Base-by-base conservation (phyloP, 768 basidiomycete species). In the Collybiopsis luxurians region DNA sequence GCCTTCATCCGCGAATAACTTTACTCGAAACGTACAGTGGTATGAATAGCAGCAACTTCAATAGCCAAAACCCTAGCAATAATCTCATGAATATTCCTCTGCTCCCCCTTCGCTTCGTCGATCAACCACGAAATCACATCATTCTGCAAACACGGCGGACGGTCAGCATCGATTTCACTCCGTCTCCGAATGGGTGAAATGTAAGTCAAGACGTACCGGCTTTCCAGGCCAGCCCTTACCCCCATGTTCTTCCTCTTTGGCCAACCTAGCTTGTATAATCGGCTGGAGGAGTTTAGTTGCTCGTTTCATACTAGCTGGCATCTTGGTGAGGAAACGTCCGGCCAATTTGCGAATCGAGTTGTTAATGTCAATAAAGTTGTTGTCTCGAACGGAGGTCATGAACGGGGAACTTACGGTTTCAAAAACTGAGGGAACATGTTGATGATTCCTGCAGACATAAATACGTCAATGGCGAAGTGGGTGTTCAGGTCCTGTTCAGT, bases 51-150 rank as follows among this genome's bases (percentile, higher is more conserved):
- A 0, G 71, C 75, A 51, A 80, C 77, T 61, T 78, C 77, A 31
- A 76, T 59, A 7, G 69, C 55, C 10, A 82, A 62, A 6, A 80
- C 57, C n/a, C 73, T 66, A 1, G 62, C 59, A 0, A 70, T 68
- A 7, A 79, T 61, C 30, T 72, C 67, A n/a, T 61, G 62, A 9
- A 72, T 53, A 0, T 67, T 69, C 19, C 67, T 63, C 53, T 73
- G 69, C 3, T 66, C 46, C 24, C 64, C 71, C 27, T 65, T 46
- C 0, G 75, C 75, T 15, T 66, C 65, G 34, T 75, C 76, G 39
- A 81, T 63, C 6, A 80, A 61, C 80, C 80, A 82, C 39, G 70
- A 71, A 4, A 81, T 69, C 36, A 78, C 61, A 59, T 82, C 79
- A 52, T 76, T 75, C 80, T 79, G 42, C 27, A 21, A 48, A 12